Percentiles rank a stretch among this genome's conserved stretches.
These are phyloP conservation scores for Boehmeria nivea DNA, from an alignment of 306 rosid species.

Conservation along the genomic window DNA sequence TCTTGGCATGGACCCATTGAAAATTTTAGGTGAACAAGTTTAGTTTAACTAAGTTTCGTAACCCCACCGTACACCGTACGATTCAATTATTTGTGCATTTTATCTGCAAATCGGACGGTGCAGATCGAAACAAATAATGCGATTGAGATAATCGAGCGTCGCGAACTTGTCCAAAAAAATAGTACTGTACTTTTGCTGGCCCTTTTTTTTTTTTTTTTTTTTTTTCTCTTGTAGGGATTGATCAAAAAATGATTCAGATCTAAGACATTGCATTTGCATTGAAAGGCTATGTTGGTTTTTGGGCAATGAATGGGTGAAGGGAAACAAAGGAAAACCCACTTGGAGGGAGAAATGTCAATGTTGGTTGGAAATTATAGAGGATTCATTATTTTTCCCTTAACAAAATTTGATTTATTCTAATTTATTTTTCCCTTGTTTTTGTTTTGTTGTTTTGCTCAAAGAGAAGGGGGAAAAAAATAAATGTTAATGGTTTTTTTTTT, in stretches of 20 bases:
- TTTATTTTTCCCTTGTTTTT: not conserved
- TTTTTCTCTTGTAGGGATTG: not conserved
- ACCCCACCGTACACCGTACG: conserved; percentile 11
- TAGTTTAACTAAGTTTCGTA: not conserved
- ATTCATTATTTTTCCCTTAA: not conserved
- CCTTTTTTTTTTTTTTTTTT: not conserved
- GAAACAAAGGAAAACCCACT: conserved; percentile 33
- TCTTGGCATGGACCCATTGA: conserved; percentile 9
- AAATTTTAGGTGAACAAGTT: not conserved
- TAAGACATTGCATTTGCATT: conserved; percentile 1
- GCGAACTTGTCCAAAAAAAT: not conserved
- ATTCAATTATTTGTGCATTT: not conserved
- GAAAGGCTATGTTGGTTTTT: conserved; percentile 2
- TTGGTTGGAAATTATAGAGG: conserved; percentile 32
- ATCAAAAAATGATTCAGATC: not conserved
- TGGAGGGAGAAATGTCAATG: conserved; percentile 49
- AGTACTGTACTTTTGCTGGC: not conserved
- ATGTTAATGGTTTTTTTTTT: not conserved
- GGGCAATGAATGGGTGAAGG: conserved; percentile 20
- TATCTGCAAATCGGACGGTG: conserved; percentile 2
- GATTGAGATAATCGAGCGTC: not conserved
- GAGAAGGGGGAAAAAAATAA: not conserved
- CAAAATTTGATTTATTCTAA: not conserved
- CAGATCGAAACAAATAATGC: not conserved
- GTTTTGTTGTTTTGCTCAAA: not conserved